Evolutionary conservation across 2,329 filamentous ascomycete species (phyloP).

Genomic region (Colletotrichum cordylinicola): DNA sequence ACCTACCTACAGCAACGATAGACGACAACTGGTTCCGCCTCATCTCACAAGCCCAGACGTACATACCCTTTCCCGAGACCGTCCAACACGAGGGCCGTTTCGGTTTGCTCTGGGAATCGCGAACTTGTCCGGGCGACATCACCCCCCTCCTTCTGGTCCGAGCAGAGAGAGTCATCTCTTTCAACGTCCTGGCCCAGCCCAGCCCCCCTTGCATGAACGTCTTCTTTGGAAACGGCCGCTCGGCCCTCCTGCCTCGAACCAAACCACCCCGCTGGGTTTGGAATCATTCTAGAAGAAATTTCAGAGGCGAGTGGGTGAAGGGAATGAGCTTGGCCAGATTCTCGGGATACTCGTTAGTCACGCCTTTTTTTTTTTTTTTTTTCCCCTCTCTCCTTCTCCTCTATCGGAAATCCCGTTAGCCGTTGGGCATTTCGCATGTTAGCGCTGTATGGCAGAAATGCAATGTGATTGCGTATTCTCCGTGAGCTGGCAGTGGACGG

Average conservation of each 20-base stretch:
- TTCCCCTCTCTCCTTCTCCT: neutral
- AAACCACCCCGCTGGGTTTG: neutral
- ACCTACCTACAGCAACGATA: neutral
- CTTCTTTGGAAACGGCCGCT: neutral
- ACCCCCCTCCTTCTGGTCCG: neutral
- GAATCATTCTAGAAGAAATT: constrained; percentile 6
- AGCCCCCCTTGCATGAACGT: neutral
- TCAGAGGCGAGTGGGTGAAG: neutral
- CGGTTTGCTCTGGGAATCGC: neutral
- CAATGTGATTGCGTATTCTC: neutral
- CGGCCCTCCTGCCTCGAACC: neutral
- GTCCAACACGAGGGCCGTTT: neutral
- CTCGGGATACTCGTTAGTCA: neutral
- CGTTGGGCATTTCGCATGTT: neutral
- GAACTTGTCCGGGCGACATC: neutral
- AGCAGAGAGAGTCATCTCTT: neutral
- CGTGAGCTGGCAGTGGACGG: neutral
- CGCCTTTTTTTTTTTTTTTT: no score
- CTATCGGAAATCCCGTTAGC: neutral
- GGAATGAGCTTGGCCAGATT: neutral
- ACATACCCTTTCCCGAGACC: neutral
- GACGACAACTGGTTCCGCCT: neutral
- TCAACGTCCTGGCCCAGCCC: neutral
- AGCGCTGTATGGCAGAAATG: neutral
- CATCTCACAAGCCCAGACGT: neutral